Evolutionary conservation across 208 protist genomes (phyloP), one percentile per base, ranked within the genome.

Genomic region (Crithidia fasciculata): DNA sequence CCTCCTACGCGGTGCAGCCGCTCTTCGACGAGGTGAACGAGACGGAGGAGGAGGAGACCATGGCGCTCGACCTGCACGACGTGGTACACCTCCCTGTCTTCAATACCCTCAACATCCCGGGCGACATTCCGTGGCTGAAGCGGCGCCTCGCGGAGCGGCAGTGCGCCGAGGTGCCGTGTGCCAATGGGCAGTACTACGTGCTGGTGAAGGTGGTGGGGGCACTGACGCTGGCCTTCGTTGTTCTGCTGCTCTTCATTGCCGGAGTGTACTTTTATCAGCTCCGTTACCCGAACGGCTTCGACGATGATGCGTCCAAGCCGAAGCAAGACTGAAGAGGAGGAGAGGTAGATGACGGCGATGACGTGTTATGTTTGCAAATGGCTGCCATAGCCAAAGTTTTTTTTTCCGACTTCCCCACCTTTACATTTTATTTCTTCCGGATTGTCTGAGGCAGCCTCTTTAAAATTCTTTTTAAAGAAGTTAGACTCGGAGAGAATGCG

Each of bases 51-150:
- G 70, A 36, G 7, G 52, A 39, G 45, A 57, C 56, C 12, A 55
- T 52, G 39, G 57, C 71, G 55, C 66, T 67, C n/a, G 67, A 75
- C 45, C 36, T 75, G 13, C 52, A 71, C 39, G 52, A 74, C 53
- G 50, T 66, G 15, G 15, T 18, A 8, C 43, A 68, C 28, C 70
- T 82, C 6, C 82, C 82, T 8, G 55, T 72, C 28, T 83, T 86
- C 55, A 52, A 58, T 58, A 72, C 80, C 36, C 80, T 74, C 73
- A 83, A 78, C 71, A 15, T 61, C 13, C 78, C 83, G 10, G 75
- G 72, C 16, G 72, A 84, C 43, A 82, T 77, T 43, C 79, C 83
- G 13, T 75, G 66, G 66, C 43, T 84, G 44, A 87, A 87, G 72
- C 69, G 69, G 59, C 70, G 54, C 16, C 49, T 72, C 15, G 39